phyloP scores from a whole-genome alignment of 2,329 filamentous ascomycete species.

The Fusarium annulatum region DNA sequence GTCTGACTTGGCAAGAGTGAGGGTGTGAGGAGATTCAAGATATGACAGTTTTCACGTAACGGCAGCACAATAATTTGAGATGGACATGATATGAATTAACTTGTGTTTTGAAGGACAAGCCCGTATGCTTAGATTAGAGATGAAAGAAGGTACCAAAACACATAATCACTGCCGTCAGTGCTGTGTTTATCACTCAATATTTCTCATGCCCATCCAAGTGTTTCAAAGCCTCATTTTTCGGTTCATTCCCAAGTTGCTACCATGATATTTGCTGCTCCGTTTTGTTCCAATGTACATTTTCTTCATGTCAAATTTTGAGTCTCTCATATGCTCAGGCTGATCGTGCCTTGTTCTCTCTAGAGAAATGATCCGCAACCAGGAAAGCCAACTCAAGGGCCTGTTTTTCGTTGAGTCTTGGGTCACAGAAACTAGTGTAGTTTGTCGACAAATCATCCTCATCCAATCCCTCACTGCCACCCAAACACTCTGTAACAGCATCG shows the following conservation, averaged over 20 bases:
- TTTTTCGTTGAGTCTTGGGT: slow-evolving; percentile 95
- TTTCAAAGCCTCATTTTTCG: background rate
- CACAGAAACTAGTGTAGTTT: slow-evolving; percentile 96
- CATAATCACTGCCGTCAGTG: background rate
- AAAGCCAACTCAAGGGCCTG: slow-evolving; percentile 96
- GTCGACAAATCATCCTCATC: slow-evolving; percentile 88
- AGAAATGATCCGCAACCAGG: slow-evolving; percentile 85
- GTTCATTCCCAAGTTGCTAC: background rate
- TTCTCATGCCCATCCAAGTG: background rate
- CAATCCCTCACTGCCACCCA: slow-evolving; percentile 87
- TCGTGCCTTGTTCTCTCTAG: slow-evolving; percentile 49
- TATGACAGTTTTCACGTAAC: slow-evolving; percentile 30
- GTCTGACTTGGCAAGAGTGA: slow-evolving; percentile 38
- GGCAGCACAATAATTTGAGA: slow-evolving; percentile 33
- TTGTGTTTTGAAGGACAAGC: slow-evolving; percentile 24
- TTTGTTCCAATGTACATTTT: slow-evolving; percentile 1
- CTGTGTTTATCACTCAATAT: background rate
- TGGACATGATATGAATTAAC: slow-evolving; percentile 24
- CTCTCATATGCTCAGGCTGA: background rate
- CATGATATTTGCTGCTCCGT: background rate
- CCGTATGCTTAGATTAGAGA: slow-evolving; percentile 26
- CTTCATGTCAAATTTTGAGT: background rate
- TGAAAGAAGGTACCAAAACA: slow-evolving; percentile 17
- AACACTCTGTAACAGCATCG: slow-evolving; percentile 95
- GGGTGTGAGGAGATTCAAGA: slow-evolving; percentile 17